phyloP scores from a whole-genome alignment of 306 rosid species.

The Comarum palustre region DNA sequence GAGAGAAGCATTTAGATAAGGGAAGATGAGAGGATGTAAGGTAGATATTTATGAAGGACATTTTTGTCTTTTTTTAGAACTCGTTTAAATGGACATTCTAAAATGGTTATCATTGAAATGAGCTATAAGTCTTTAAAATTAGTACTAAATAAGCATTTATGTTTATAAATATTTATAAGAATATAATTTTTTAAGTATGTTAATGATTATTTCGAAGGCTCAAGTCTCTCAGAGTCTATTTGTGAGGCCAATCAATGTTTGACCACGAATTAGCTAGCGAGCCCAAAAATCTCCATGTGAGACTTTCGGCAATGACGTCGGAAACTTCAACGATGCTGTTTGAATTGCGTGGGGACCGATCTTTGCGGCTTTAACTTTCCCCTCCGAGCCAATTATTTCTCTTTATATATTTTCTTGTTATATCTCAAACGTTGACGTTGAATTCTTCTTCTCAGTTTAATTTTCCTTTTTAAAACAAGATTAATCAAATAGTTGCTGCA shows the following conservation, averaged over 20 bases:
- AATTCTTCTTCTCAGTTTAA: slow-evolving; percentile 44
- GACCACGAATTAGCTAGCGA: slow-evolving; percentile 35
- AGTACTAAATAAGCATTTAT: no score
- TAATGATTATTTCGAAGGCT: not conserved
- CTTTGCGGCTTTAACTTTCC: slow-evolving; percentile 44
- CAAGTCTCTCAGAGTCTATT: not conserved
- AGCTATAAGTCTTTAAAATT: no score
- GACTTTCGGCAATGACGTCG: slow-evolving; percentile 35
- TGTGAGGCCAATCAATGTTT: slow-evolving; percentile 16
- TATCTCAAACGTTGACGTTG: slow-evolving; percentile 63
- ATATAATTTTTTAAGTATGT: no score
- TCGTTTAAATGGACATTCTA: no score
- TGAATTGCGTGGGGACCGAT: slow-evolving; percentile 36
- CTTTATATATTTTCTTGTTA: slow-evolving; percentile 13
- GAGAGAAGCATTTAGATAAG: no score
- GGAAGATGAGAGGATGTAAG: no score
- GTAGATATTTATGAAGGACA: no score
- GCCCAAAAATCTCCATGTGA: slow-evolving; percentile 32
- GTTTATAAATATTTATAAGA: no score
- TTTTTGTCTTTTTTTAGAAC: no score
- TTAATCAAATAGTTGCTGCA: not conserved
- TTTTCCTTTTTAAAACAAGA: not conserved
- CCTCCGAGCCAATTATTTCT: slow-evolving; percentile 7
- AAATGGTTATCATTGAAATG: no score
- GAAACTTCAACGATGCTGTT: slow-evolving; percentile 66